phyloP scores from a whole-genome alignment of 1,284 basidiomycete species.

The Sparassis latifolia region DNA sequence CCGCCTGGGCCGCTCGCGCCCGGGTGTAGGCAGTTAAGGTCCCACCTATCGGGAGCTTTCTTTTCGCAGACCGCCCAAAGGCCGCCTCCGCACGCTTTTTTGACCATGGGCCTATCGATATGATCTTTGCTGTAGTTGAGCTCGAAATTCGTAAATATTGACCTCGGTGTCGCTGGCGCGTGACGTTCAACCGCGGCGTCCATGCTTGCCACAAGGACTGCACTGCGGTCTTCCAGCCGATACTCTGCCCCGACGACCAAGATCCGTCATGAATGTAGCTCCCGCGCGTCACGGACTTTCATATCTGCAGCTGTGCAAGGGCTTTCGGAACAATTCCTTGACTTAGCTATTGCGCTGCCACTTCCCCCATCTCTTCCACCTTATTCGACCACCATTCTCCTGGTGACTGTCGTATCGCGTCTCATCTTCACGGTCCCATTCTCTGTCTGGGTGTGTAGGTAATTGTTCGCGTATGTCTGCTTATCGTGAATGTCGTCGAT shows the following conservation, averaged over 20 bases:
- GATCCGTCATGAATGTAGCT: neutral
- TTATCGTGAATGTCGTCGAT: constrained; percentile 3
- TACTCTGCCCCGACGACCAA: neutral
- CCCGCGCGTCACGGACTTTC: constrained; percentile 22
- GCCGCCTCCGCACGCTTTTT: too few species aligned
- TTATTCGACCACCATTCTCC: constrained; percentile 74
- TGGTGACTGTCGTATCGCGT: constrained; percentile 64
- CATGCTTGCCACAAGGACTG: constrained; percentile 10
- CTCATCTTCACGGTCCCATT: constrained; percentile 65
- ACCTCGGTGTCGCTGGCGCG: too few species aligned
- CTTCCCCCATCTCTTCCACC: constrained; percentile 57
- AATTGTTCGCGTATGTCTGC: neutral
- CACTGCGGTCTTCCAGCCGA: constrained; percentile 5
- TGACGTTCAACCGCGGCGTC: too few species aligned
- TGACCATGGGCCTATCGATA: too few species aligned
- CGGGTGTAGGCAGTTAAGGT: too few species aligned
- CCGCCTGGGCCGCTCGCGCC: too few species aligned
- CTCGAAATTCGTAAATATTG: too few species aligned
- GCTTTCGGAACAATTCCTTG: constrained; percentile 46
- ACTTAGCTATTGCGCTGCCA: constrained; percentile 64
- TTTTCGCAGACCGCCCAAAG: too few species aligned
- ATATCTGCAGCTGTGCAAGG: constrained; percentile 32
- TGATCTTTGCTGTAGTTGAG: too few species aligned
- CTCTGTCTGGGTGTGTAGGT: constrained; percentile 67
- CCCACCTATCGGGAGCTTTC: too few species aligned